Conservation (phyloP, 345 rosid genomes). For the Eucalyptus shirleyi region DNA sequence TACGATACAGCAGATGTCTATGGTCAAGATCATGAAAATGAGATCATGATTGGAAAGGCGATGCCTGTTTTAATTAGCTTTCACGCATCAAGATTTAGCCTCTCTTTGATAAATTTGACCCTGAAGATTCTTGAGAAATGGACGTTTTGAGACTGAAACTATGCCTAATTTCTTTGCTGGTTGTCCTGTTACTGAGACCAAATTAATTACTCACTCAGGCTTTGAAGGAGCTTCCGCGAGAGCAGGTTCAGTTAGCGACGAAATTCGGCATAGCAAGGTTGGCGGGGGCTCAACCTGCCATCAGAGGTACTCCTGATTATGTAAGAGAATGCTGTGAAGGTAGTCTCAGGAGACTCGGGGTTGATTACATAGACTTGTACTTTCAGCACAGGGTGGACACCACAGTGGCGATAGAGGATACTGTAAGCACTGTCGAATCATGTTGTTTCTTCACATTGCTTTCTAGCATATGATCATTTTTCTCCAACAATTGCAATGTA, state of each 20-base stretch:
- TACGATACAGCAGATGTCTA: constrained; percentile 30
- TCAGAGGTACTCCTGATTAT: constrained; percentile 36
- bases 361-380: constrained; percentile 40
- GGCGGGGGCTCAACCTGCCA: background rate
- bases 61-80: background rate
- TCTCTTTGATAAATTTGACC: background rate
- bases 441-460: background rate
- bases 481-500: no score
- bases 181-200: background rate
- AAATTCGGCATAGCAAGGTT: constrained; percentile 29
- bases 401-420: constrained; percentile 38
- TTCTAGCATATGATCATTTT: background rate
- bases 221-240: constrained; percentile 41
- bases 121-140: background rate
- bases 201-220: constrained; percentile 7
- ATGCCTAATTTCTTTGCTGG: background rate
- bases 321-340: constrained; percentile 44
- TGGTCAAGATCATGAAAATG: constrained; percentile 21
- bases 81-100: background rate
- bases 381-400: constrained; percentile 47
- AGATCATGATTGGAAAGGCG: constrained; percentile 39
- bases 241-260: constrained; percentile 37
- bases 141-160: background rate
- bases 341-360: constrained; percentile 44
- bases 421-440: constrained; percentile 8